These are phyloP conservation scores for Eucalyptus guilfoylei DNA, from an alignment of 345 rosid species.

Conservation along the genomic window DNA sequence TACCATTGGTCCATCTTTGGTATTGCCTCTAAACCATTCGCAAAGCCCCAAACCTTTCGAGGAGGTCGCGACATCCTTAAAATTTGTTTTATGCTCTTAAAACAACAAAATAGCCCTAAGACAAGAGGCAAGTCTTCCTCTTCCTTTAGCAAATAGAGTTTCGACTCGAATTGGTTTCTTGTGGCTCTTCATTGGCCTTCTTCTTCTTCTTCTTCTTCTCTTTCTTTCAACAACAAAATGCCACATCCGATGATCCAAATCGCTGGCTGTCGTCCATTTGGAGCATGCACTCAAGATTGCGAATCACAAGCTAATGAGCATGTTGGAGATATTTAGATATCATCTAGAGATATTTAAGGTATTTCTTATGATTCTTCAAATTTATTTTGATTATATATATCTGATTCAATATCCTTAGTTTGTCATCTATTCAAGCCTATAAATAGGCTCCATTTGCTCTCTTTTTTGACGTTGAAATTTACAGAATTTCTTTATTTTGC, in stretches of 20 bases:
- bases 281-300: background rate
- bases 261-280: background rate
- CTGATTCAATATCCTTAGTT: background rate
- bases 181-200: background rate
- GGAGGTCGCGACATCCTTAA: background rate
- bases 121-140: background rate
- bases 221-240: background rate
- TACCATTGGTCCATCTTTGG: background rate
- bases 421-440: background rate
- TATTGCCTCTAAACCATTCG: background rate
- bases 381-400: no score
- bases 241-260: background rate
- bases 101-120: background rate
- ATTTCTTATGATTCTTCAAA: background rate
- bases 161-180: background rate
- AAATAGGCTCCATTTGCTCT: background rate
- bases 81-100: background rate
- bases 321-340: background rate
- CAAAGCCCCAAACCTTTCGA: background rate
- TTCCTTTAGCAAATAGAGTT: background rate
- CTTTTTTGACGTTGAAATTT: background rate
- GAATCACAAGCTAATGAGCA: background rate
- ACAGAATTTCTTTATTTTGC: background rate
- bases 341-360: background rate
- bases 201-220: background rate